Conservation (phyloP, 805 yeast genomes). For the Saccharomycopsis lassenensis region DNA sequence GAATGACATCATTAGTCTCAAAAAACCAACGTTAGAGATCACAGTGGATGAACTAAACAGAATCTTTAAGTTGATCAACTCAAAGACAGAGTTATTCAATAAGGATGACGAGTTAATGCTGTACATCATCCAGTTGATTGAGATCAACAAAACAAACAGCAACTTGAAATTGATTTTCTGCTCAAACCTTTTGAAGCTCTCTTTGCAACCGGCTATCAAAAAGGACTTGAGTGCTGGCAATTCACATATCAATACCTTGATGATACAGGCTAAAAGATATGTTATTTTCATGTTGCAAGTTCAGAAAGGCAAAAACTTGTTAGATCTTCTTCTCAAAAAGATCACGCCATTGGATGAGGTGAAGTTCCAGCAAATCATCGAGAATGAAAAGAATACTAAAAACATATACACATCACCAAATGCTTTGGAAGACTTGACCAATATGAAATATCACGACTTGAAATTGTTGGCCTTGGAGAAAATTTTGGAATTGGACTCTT, state of each 20-base stretch:
- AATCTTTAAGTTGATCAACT: slow-evolving; percentile 28
- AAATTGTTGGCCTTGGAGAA: slow-evolving; percentile 68
- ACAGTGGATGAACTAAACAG: slow-evolving; percentile 30
- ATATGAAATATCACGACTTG: slow-evolving; percentile 55
- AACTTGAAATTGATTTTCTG: slow-evolving; percentile 8
- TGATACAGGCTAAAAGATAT: slow-evolving; percentile 73
- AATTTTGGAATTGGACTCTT: slow-evolving; percentile 61
- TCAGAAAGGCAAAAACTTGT: slow-evolving; percentile 56
- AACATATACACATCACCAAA: slow-evolving; percentile 33
- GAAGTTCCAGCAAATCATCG: slow-evolving; percentile 44
- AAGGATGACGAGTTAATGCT: slow-evolving; percentile 3
- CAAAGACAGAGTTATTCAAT: slow-evolving; percentile 23
- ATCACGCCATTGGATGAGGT: slow-evolving; percentile 62
- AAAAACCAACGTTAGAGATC: slow-evolving; percentile 31
- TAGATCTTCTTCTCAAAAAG: slow-evolving; percentile 57
- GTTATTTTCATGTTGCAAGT: slow-evolving; percentile 71
- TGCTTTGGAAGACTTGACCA: slow-evolving; percentile 38
- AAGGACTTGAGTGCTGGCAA: slow-evolving; percentile 31
- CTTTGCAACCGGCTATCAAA: slow-evolving; percentile 9
- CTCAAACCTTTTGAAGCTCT: slow-evolving; percentile 36
- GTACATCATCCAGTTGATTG: not conserved
- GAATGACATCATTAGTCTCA: slow-evolving; percentile 52
- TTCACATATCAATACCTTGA: slow-evolving; percentile 39
- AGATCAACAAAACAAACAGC: slow-evolving; percentile 5
- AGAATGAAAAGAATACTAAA: slow-evolving; percentile 32